Conservation (phyloP, 345 rosid genomes). For the Acer campestre region DNA sequence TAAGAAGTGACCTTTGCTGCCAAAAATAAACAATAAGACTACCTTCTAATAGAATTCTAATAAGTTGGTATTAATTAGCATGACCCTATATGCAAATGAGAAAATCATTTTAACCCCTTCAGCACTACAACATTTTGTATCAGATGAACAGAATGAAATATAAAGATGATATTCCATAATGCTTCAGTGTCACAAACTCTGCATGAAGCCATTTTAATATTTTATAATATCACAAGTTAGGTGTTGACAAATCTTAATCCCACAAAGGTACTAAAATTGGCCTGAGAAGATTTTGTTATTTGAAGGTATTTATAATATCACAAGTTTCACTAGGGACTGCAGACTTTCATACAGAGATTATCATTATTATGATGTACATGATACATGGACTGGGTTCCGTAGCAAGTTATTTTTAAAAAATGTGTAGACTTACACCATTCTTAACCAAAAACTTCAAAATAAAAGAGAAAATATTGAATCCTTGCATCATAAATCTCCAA, state of each 20-base stretch:
- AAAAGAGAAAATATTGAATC: no score
- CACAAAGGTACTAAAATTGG: not conserved
- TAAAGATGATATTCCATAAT: not conserved
- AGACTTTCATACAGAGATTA: not conserved
- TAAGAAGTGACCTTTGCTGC: not conserved
- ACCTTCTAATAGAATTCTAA: constrained; percentile 1
- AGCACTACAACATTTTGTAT: not conserved
- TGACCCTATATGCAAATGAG: not conserved
- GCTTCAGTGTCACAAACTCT: not conserved
- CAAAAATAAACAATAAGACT: constrained; percentile 4
- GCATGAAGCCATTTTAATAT: not conserved
- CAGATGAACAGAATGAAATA: not conserved
- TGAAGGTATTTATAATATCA: not conserved
- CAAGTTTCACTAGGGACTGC: not conserved
- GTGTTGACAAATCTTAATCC: not conserved
- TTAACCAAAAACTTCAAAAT: no score
- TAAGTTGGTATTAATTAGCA: not conserved
- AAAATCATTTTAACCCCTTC: constrained; percentile 1
- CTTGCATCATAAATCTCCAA: no score
- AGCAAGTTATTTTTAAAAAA: not conserved
- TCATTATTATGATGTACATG: not conserved
- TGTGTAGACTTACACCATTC: no score
- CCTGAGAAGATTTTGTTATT: not conserved
- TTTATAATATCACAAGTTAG: not conserved
- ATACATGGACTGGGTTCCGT: not conserved